phyloP scores from a whole-genome alignment of 352 stramenopile genomes.

The Globisporangium nunn region DNA sequence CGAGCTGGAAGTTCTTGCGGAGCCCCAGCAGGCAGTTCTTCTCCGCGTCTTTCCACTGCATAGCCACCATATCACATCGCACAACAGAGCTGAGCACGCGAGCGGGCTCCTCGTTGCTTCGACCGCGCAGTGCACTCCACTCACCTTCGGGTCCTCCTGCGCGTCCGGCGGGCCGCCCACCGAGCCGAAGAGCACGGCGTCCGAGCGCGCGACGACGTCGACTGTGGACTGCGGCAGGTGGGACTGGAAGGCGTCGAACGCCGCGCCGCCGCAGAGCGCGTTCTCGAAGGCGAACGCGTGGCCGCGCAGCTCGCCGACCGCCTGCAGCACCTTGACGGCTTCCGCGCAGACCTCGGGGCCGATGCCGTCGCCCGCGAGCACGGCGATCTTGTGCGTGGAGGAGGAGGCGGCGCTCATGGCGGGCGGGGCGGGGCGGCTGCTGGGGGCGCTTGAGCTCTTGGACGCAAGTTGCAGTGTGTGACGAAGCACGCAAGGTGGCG shows the following conservation, averaged over 20 bases:
- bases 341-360: slow-evolving; percentile 97
- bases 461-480: slow-evolving; percentile 16
- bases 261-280: slow-evolving; percentile 94
- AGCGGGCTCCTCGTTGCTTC: background rate
- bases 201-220: slow-evolving; percentile 84
- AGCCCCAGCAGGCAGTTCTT: slow-evolving; percentile 97
- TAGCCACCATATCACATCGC: no score
- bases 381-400: slow-evolving; percentile 85
- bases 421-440: background rate
- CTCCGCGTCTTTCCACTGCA: slow-evolving; percentile 79
- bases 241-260: slow-evolving; percentile 87
- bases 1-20: slow-evolving; percentile 96
- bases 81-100: background rate
- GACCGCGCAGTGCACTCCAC: background rate
- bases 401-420: slow-evolving; percentile 36
- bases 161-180: slow-evolving; percentile 94
- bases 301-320: slow-evolving; percentile 68
- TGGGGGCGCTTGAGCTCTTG: slow-evolving; percentile 7
- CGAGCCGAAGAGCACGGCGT: slow-evolving; percentile 94
- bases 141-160: slow-evolving; percentile 75
- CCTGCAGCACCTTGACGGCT: slow-evolving; percentile 88
- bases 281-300: slow-evolving; percentile 93
- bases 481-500: slow-evolving; percentile 7
- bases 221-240: slow-evolving; percentile 95
- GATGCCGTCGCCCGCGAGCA: slow-evolving; percentile 97